Evolutionary conservation across 352 stramenopile species (phyloP), one percentile per base, ranked within the genome.

Genomic region (Phytopythium litorale): DNA sequence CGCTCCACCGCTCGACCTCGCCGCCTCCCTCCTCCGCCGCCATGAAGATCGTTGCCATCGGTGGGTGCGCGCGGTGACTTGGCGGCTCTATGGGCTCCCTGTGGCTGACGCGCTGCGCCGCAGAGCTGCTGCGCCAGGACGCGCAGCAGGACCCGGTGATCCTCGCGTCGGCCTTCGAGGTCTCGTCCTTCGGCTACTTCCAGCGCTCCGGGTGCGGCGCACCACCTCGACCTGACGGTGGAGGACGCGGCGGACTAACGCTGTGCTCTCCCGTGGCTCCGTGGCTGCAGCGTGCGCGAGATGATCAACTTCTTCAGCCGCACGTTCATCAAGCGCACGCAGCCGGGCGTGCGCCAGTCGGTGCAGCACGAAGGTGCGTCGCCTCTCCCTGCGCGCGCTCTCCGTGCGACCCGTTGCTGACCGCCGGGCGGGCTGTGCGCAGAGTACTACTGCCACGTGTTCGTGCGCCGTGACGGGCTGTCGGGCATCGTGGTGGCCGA

Each of bases 271-370:
- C 8, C 21, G 42, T 49, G 18, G 42, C 7, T 40, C 35, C 32
- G 15, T 30, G n/a, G 6, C 62, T 2, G 59, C 64, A 98, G 91
- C 19, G 82, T 99, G 19, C 97, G 97, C 64, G 95, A 99, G 83
- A 99, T 99, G 95, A 91, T 99, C 58, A 98, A 97, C 60, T 99
- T 99, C 76, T 98, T 99, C 80, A 98, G 92, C 71, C 98, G 98
- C 76, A 99, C 96, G 62, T 98, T 99, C 69, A 92, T 98, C 59
- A 99, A 99, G 81, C 82, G 97, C 66, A 99, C 97, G 53, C 82
- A 97, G 67, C 77, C 86, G 35, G 96, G 97, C 11, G 96, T 99
- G 82, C 88, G 98, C 57, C 97, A 99, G 85, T 99, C 96, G 1
- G 92, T 99, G 23, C 93, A 98, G 67, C 96, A 99, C 68, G 97